Evolutionary conservation across 2,329 filamentous ascomycete species (phyloP).

Genomic region (Rutstroemia sp.): DNA sequence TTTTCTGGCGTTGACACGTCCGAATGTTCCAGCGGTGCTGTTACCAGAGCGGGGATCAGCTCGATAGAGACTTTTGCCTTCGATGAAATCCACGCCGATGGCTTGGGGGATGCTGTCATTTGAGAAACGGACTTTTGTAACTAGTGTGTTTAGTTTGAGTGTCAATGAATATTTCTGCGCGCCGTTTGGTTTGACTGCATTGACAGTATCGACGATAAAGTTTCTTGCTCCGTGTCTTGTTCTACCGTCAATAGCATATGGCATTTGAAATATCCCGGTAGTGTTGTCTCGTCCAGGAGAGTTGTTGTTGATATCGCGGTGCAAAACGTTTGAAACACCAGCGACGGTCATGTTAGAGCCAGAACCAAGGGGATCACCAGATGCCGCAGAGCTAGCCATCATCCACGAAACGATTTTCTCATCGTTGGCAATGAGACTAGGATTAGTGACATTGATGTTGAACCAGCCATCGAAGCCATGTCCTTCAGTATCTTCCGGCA

Average conservation of each 20-base stretch:
- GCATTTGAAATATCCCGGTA: constrained; percentile 23
- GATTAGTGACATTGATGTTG: constrained; percentile 12
- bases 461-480: constrained; percentile 29
- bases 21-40: constrained; percentile 20
- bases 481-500: constrained; percentile 29
- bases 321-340: constrained; percentile 5
- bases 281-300: constrained; percentile 17
- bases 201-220: constrained; percentile 20
- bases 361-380: not conserved
- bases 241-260: constrained; percentile 16
- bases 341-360: not conserved
- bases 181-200: constrained; percentile 15
- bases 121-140: constrained; percentile 31
- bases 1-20: constrained; percentile 11
- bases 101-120: constrained; percentile 27
- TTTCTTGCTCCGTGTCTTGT: constrained; percentile 19
- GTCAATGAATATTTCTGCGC: constrained; percentile 9
- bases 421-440: constrained; percentile 13
- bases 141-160: constrained; percentile 22
- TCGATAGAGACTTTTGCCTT: constrained; percentile 35
- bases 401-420: constrained; percentile 9
- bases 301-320: constrained; percentile 21
- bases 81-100: constrained; percentile 36
- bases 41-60: constrained; percentile 33
- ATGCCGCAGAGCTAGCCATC: not conserved